phyloP scores from a whole-genome alignment of 2,329 filamentous ascomycete species.

The Pseudofabraea citricarpa region DNA sequence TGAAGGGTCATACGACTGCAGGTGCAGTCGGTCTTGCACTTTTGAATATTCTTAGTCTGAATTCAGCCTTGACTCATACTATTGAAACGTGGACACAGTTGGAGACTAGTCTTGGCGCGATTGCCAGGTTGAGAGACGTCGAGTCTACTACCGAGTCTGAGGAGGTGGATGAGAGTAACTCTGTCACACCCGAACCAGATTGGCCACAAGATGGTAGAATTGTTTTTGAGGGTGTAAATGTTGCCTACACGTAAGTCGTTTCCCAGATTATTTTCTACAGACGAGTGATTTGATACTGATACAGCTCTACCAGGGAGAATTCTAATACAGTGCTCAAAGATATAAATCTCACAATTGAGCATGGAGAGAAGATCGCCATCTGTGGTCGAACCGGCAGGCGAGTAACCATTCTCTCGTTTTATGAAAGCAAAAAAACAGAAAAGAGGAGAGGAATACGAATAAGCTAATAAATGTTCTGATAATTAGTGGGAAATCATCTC shows the following conservation, averaged over 20 bases:
- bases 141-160: neutral
- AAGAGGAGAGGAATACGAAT: too few relatives aligned
- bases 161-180: neutral
- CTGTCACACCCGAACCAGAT: neutral
- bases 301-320: neutral
- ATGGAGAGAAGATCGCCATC: conserved; percentile 42
- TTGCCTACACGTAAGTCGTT: conserved; percentile 1
- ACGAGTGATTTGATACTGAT: neutral
- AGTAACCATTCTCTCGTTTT: neutral
- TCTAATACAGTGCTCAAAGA: neutral
- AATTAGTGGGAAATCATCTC: neutral
- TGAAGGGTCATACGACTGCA: conserved; percentile 3
- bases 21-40: conserved; percentile 29
- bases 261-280: neutral
- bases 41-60: conserved; percentile 41
- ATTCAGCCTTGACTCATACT: conserved; percentile 31
- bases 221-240: conserved; percentile 3
- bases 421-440: neutral
- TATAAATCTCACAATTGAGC: conserved; percentile 1
- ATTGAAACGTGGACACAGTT: conserved; percentile 43
- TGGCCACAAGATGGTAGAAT: conserved; percentile 26
- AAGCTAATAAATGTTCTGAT: too few relatives aligned
- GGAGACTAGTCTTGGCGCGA: conserved; percentile 52
- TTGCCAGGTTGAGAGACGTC: conserved; percentile 42
- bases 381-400: conserved; percentile 44